Conservation (phyloP, 768 basidiomycete species). For the Auricularia sp. region DNA sequence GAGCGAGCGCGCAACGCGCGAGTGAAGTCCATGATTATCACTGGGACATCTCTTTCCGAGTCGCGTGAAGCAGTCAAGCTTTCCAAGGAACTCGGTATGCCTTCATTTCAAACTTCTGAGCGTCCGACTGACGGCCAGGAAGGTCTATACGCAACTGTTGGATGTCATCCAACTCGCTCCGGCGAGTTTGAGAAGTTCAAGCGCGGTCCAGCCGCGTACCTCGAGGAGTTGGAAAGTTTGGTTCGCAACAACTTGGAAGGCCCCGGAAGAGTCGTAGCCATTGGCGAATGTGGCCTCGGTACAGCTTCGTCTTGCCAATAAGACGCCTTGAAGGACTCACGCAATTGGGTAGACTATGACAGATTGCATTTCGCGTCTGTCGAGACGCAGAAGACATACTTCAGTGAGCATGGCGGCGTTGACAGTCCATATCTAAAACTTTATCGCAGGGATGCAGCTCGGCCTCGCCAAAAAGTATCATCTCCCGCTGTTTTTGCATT, state of each 20-base stretch:
- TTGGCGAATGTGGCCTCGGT: conserved; percentile 80
- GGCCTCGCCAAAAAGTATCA: conserved; percentile 55
- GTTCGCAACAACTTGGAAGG: conserved; percentile 40
- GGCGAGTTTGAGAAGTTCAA: conserved; percentile 50
- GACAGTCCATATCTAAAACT: too few species aligned
- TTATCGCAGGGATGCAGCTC: conserved; percentile 40
- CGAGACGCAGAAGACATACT: conserved; percentile 51
- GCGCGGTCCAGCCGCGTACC: conserved; percentile 50
- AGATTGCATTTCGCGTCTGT: conserved; percentile 52
- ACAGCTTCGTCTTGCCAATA: conserved; percentile 7
- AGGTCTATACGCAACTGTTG: conserved; percentile 66
- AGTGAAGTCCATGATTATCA: conserved; percentile 63
- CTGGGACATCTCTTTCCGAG: conserved; percentile 60
- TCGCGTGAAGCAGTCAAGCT: conserved; percentile 48
- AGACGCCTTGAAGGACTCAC: not conserved
- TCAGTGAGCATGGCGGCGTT: conserved; percentile 34
- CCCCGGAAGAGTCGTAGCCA: conserved; percentile 50
- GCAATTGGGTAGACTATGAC: conserved; percentile 52
- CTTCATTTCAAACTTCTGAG: too few species aligned
- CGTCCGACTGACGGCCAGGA: conserved; percentile 1
- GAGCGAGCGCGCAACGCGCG: conserved; percentile 47
- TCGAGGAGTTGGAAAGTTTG: conserved; percentile 46
- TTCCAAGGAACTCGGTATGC: conserved; percentile 45
- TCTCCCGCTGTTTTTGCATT: conserved; percentile 75
- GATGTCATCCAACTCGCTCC: conserved; percentile 72